Percentiles rank a stretch among this genome's conserved stretches.
These are phyloP conservation scores for Pleurotus djamor DNA, from an alignment of 768 basidiomycete genomes.

Conservation along the genomic window DNA sequence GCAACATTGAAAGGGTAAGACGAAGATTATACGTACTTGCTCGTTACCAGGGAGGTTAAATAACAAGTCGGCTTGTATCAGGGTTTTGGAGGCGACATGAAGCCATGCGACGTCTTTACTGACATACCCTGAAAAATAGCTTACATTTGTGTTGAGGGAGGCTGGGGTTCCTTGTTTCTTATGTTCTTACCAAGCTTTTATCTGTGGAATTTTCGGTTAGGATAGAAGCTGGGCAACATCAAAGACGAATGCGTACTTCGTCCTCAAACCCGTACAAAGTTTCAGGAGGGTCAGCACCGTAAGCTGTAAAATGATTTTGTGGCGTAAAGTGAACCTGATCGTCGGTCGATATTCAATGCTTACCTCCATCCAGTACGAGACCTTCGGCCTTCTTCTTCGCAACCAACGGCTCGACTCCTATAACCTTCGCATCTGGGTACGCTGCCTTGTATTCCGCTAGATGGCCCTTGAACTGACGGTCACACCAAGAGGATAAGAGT, in stretches of 20 bases:
- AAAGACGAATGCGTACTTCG: conserved; percentile 32
- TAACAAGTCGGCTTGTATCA: conserved; percentile 81
- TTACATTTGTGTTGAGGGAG: no score
- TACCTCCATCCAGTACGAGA: conserved; percentile 64
- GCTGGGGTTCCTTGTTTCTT: background rate
- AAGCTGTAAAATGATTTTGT: conserved; percentile 31
- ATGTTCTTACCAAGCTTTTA: conserved; percentile 44
- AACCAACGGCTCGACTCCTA: conserved; percentile 60
- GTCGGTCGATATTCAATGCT: conserved; percentile 17
- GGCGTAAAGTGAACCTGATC: background rate
- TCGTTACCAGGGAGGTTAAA: conserved; percentile 81
- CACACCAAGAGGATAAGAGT: background rate
- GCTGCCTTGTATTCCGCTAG: conserved; percentile 61
- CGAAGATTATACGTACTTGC: conserved; percentile 41
- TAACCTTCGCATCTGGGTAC: conserved; percentile 70
- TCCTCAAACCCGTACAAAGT: conserved; percentile 79
- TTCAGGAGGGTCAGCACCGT: conserved; percentile 59
- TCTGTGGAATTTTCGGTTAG: conserved; percentile 21
- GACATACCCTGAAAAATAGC: conserved; percentile 67
- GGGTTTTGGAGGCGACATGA: conserved; percentile 65
- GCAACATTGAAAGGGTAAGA: background rate
- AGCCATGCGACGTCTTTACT: conserved; percentile 87
- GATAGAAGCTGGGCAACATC: background rate
- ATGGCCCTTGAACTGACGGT: background rate
- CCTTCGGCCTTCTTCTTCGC: conserved; percentile 49